Base-by-base conservation (phyloP, 202 grass and related monocot genomes). In the Setaria italica region DNA sequence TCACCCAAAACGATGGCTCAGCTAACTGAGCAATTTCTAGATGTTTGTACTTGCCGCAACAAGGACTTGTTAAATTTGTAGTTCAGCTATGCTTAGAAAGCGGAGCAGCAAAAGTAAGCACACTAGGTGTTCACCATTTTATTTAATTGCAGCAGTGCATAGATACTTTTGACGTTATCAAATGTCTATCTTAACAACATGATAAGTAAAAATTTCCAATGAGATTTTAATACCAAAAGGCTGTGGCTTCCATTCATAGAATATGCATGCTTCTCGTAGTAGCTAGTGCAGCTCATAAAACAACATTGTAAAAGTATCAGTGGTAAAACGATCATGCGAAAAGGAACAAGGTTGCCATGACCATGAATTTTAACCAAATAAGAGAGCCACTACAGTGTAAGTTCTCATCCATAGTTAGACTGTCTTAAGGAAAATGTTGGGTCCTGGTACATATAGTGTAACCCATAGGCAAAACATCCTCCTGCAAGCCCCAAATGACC, bases 1-100 rank as follows among this genome's bases (percentile, higher is more conserved):
- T 45, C 49, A 42, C 72, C 64, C 63, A 78, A 88, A 72, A 78
- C 4, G 78, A 82, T 82, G 65, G 78, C 54, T 82, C 78, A 88
- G 67, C 82, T 88, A 91, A 90, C 62, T 33, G 35, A 78, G 72
- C 65, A 73, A 78, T 67, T 67, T 9, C 33, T 85, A 78, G 55
- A 85, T 53, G 89, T 82, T 51, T 85, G 70, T 66, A 85, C 67
- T 80, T 43, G 43, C 41, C 5, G 6, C 50, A 72, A 90, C 14
- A 80, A 83, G n/a, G 84, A 83, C 62, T 46, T 62, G 51, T 74
- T 65, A 54, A 86, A 78, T 30, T 46, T 75, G 60, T 84, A 9
- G 70, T 84, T 67, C 30, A 62, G 21, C 41, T 37, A 60, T 80
- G 43, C 16, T 84, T 42, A 29, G 41, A 66, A 78, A 78, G 60